Evolutionary conservation across 805 yeast species (phyloP), one percentile per base, ranked within the genome.

Genomic region (Lipomyces anomalus): DNA sequence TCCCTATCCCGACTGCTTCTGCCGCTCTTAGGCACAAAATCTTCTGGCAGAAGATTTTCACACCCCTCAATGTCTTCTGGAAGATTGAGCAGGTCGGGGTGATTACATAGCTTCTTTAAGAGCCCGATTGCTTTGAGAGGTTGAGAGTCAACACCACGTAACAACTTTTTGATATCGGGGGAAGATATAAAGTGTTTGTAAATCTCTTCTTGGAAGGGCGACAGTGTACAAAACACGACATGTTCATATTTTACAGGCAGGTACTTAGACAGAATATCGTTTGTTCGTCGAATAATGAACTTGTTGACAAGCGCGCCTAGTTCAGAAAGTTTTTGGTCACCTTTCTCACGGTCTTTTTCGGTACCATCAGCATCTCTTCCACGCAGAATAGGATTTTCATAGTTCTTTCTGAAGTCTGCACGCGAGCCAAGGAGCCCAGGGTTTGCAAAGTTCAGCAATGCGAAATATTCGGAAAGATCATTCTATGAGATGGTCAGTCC

Each of bases 171-270:
- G 53, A 87, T 81, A 42, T 81, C 92, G 1, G 92, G 87, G 4
- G 95, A 81, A 9, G 84, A 76, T 42, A 88, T 74, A 57, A 84
- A 85, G 53, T 81, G 82, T 42, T 75, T 69, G 60, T 92, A 92
- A 1, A 92, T 64, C 1, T 71, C 65, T 41, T 70, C 67, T 64
- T 92, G 98, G 66, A 89, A 73, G 0, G 85, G 86, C 1, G 90
- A 75, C 44, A 92, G 67, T 35, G 80, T 82, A 50, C 92, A 88
- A 63, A 90, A 92, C n/a, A 92, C 84, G 20, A 92, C 97, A 64
- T 92, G 95, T 63, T 92, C 98, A 62, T 88, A 89, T 64, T 92
- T 92, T 52, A 94, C 86, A 0, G 98, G 98, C 48, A 92, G 71
- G 61, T 92, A 92, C 65, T 92, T 90, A 24, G 96, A 82, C 44